phyloP scores from a whole-genome alignment of 176 grass and related monocot genomes.

The Luzula sylvatica region DNA sequence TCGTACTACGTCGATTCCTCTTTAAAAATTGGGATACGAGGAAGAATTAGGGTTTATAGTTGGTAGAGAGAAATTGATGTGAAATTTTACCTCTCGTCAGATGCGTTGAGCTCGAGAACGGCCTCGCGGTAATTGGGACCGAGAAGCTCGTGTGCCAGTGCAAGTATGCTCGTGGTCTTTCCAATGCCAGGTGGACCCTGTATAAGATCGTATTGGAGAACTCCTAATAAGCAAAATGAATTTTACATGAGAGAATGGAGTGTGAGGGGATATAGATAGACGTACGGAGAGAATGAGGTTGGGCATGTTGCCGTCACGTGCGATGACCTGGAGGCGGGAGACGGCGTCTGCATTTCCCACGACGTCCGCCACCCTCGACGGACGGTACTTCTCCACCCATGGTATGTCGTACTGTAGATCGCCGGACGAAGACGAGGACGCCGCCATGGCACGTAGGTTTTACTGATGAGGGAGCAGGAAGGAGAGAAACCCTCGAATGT shows the following conservation, averaged over 20 bases:
- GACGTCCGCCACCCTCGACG: slow-evolving; percentile 58
- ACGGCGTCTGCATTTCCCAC: slow-evolving; percentile 86
- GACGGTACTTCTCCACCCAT: slow-evolving; percentile 99
- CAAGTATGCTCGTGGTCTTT: slow-evolving; percentile 95
- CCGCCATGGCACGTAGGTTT: slow-evolving; percentile 27
- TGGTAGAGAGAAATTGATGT: not conserved
- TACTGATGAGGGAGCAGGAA: not conserved
- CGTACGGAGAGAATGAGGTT: slow-evolving; percentile 95
- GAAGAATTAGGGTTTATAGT: not conserved
- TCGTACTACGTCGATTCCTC: slow-evolving; percentile 88
- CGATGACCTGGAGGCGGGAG: slow-evolving; percentile 74
- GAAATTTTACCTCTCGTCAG: slow-evolving; percentile 62
- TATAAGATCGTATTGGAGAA: not conserved
- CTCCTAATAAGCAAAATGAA: not conserved
- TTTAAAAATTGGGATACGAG: slow-evolving; percentile 23
- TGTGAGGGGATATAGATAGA: slow-evolving; percentile 20
- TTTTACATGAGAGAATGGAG: not conserved
- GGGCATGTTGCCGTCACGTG: slow-evolving; percentile 89
- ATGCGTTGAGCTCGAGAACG: slow-evolving; percentile 94
- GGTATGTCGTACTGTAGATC: slow-evolving; percentile 47
- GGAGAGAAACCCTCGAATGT: slow-evolving; percentile 1
- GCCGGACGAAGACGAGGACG: slow-evolving; percentile 24
- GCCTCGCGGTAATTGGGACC: slow-evolving; percentile 81
- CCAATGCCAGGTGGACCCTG: slow-evolving; percentile 93
- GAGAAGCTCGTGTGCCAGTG: slow-evolving; percentile 79